Evolutionary conservation across 345 rosid species (phyloP), one percentile per base, ranked within the genome.

Genomic region (Euclidium syriacum): DNA sequence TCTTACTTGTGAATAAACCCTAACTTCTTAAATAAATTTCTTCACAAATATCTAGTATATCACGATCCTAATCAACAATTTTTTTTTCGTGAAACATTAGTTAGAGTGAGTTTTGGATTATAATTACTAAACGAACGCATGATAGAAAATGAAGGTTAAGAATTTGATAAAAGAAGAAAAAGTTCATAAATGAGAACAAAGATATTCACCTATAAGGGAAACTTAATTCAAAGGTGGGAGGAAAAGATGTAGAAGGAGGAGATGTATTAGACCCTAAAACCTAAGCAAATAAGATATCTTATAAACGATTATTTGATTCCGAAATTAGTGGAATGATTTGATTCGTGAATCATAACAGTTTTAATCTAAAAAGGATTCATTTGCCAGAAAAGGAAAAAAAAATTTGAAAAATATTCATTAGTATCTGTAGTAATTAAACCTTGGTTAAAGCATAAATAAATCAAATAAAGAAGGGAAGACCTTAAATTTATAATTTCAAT

Each of bases 81-180:
- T n/a, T n/a, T n/a, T n/a, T n/a, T n/a, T n/a, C 8, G 18, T 22
- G 41, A 34, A 47, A 32, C 12, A 10, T 10, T 22, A 34, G 20
- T 16, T 49, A 3, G 38, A 65, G 52, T 65, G 29, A 44, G 62
- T 53, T n/a, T n/a, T 65, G n/a, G 16, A 52, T 5, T 27, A 29
- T 52, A 26, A 30, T 29, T 20, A 39, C 14, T 11, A 33, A 23
- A 53, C 19, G 7, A 42, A 33, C 27, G 54, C 29, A 43, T 23
- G 55, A 35, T 24, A 25, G 4, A 43, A 22, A 15, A 0, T 4
- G 33, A 32, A 15, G 43, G 38, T 25, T 10, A 10, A 14, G 47
- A 27, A 0, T 10, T 5, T 10, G 12, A 27, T 40, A 15, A 43
- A 29, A 14, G 4, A 16, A 29, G 5, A 16, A 30, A 41, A 20